These are phyloP conservation scores for Globisporangium cylindrosporum DNA, from an alignment of 352 stramenopile genomes.

Conservation along the genomic window DNA sequence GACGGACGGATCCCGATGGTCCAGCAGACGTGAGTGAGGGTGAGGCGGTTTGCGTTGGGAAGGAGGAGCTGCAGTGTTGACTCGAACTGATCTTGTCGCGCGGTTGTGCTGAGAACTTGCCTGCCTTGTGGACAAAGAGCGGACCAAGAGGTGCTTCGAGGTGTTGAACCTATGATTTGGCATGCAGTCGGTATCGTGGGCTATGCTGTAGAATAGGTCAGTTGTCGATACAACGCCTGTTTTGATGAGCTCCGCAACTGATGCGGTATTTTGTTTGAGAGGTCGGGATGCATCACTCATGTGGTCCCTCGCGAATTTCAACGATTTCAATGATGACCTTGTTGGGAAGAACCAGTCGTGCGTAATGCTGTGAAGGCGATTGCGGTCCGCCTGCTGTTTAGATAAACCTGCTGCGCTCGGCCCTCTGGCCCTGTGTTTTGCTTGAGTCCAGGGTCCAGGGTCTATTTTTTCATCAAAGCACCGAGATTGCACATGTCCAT, in stretches of 20 bases:
- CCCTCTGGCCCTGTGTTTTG: background rate
- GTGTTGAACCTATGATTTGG: background rate
- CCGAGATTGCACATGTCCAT: background rate
- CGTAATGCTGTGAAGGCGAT: background rate
- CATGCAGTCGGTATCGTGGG: background rate
- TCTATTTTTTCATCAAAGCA: background rate
- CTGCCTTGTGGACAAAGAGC: background rate
- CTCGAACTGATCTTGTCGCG: background rate
- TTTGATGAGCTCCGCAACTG: background rate
- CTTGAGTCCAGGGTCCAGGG: background rate
- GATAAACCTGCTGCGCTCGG: background rate
- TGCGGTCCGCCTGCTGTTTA: background rate
- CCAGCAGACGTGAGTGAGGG: background rate
- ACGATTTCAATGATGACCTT: background rate
- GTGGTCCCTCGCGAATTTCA: background rate
- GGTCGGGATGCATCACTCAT: background rate
- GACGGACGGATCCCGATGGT: conserved; percentile 2
- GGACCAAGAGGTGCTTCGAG: background rate
- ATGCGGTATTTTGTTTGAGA: background rate
- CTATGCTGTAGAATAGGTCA: background rate
- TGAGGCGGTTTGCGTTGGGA: background rate
- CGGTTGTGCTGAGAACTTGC: background rate
- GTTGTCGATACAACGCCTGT: background rate
- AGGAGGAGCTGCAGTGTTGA: background rate
- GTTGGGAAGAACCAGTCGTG: background rate